Base-by-base conservation (phyloP, 2,329 filamentous ascomycete genomes). In the Sporothrix pseudoabietina region DNA sequence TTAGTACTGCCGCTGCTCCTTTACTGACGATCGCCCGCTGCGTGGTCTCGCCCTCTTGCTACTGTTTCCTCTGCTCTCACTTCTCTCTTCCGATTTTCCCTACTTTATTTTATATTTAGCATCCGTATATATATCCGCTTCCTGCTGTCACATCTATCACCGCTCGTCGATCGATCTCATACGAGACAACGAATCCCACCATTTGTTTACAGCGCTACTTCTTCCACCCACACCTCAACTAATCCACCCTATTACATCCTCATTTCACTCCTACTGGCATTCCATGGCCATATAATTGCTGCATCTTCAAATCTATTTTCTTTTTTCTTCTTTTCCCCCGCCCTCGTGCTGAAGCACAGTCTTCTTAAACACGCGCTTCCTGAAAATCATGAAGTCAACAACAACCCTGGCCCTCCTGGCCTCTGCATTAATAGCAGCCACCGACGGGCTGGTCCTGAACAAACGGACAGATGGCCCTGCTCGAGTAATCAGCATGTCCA, bases 401-500 rank as follows among this genome's bases (percentile, higher is more conserved):
- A 77, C 77, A 73, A 77, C 76, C 72, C 72, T 81, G 44, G 78
- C 77, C 77, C 44, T 80, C 8, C 76, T 76, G 77, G 79, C 79
- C 63, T 77, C 78, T 44, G 63, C 81, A 22, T 74, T 80, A 65
- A 73, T 72, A 39, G 52, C 79, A 52, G 71, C 76, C 16, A 71
- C 75, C 9, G 74, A 79, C 1, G 78, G 75, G 1, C 76, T 82
- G 52, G 76, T 79, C 49, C 74, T 83, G 32, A 77, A 75, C 14
- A 78, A 79, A 72, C 78, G 78, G 49, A 75, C 79, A 35, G 76
- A 81, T 74, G 80, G 76, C 22, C 75, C 76, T 49, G 82, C 84
- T 1, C 84, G 82, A 55, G 85, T 88, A 5, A 79, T 89, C 69
- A 79, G 79, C 69, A 77, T 89, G 73, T 77, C 83, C 55, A 83